Evolutionary conservation across 2,329 filamentous ascomycete species (phyloP).

Genomic region (Fusarium equiseti): DNA sequence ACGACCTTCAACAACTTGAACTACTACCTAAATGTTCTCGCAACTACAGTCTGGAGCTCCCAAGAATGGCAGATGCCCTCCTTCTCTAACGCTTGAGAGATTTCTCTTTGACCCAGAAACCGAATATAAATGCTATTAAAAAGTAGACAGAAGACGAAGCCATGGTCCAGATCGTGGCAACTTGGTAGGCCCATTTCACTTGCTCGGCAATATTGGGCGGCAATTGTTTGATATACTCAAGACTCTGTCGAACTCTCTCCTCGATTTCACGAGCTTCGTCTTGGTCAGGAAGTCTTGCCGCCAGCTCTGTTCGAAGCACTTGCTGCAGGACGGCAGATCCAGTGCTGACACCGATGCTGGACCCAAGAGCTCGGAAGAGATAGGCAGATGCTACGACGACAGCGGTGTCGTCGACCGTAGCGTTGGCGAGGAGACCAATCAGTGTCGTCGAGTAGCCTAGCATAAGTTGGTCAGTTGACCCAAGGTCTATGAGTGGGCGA

Average conservation of each 20-base stretch:
- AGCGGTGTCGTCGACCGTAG: slow-evolving; percentile 74
- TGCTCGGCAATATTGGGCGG: slow-evolving; percentile 69
- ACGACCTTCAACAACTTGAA: background rate
- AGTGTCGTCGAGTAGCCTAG: slow-evolving; percentile 64
- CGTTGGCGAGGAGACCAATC: slow-evolving; percentile 78
- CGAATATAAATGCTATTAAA: slow-evolving; percentile 54
- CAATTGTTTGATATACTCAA: slow-evolving; percentile 75
- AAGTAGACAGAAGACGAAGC: slow-evolving; percentile 55
- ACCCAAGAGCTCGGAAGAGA: slow-evolving; percentile 82
- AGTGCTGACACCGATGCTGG: slow-evolving; percentile 80
- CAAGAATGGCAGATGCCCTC: background rate
- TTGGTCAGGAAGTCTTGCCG: slow-evolving; percentile 64
- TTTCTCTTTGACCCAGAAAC: slow-evolving; percentile 69
- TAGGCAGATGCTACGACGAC: slow-evolving; percentile 84
- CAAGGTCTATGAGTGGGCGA: background rate
- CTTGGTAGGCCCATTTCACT: slow-evolving; percentile 75
- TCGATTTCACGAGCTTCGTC: slow-evolving; percentile 74
- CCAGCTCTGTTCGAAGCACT: slow-evolving; percentile 69
- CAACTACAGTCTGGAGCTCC: background rate
- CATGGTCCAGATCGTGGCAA: slow-evolving; percentile 57
- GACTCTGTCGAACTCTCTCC: slow-evolving; percentile 74
- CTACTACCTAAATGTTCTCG: no score
- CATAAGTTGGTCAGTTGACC: background rate
- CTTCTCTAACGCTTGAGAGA: slow-evolving; percentile 57
- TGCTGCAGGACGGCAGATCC: slow-evolving; percentile 79